Percentiles rank a stretch among this genome's conserved stretches.
Evolutionary conservation across 306 rosid genomes (phyloP).

Genomic region (Cicer yamashitae): DNA sequence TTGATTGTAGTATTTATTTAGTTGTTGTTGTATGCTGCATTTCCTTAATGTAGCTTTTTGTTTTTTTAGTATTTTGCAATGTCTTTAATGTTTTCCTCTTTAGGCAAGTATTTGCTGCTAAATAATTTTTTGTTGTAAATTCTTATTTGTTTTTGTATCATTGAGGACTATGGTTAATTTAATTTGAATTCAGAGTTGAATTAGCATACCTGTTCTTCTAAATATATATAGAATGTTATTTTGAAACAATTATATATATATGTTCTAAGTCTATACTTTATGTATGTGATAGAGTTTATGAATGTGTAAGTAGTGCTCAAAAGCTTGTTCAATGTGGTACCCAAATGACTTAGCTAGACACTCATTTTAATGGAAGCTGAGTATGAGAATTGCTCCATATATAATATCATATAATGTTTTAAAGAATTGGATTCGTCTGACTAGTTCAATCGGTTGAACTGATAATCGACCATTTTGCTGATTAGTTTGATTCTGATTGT

Average conservation of each 20-base stretch:
- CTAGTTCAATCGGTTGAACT: rapidly evolving
- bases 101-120: slow-evolving; percentile 36
- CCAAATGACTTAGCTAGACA: neutral
- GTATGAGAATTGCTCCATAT: too few species aligned
- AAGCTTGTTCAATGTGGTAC: slow-evolving; percentile 15
- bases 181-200: slow-evolving; percentile 33
- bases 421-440: too few species aligned
- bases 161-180: slow-evolving; percentile 36
- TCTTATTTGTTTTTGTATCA: slow-evolving; percentile 29
- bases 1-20: slow-evolving; percentile 74
- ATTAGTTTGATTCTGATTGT: too few species aligned
- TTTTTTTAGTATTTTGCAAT: slow-evolving; percentile 17
- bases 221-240: neutral
- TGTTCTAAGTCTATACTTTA: neutral
- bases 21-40: slow-evolving; percentile 73
- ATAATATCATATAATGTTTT: too few species aligned
- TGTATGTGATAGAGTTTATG: slow-evolving; percentile 20
- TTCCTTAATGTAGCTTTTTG: slow-evolving; percentile 56
- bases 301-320: neutral
- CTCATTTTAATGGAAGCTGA: too few species aligned
- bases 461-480: rapidly evolving
- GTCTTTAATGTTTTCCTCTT: neutral
- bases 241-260: neutral
- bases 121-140: slow-evolving; percentile 42
- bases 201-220: slow-evolving; percentile 12